Evolutionary conservation across 2,329 filamentous ascomycete species (phyloP), one percentile per base, ranked within the genome.

Genomic region (Pestalotiopsis sp.): DNA sequence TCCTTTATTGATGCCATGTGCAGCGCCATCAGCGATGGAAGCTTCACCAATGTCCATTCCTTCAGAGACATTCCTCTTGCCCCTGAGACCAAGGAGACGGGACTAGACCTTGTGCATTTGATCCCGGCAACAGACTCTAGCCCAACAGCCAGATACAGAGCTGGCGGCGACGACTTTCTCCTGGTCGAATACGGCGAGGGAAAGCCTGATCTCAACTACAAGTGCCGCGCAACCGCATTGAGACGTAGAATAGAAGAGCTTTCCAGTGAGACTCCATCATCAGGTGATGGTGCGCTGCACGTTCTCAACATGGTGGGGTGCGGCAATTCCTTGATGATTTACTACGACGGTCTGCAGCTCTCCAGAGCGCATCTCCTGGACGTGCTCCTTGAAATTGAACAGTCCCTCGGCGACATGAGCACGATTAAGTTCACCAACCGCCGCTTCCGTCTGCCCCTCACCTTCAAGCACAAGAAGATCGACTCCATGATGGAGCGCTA

Each of bases 181-280:
- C 78, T 90, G 9, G 80, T 90, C 13, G 87, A 90, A 69, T 90
- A 89, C 68, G 87, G 87, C 25, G 78, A 86, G 41, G 86, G 87
- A 20, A 77, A 81, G 1, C 87, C 88, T 70, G 83, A 90, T 69
- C 79, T 90, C 68, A 88, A 89, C 74, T 83, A 89, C 76, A 81
- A 85, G 31, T 88, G 86, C 74, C 81, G 87, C 59, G 84, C 86
- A 17, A 88, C 85, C 2, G 85, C 85, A 0, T 79, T 89, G 2
- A 85, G 86, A 65, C 84, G 84, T 61, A 75, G 77, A 13, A 80
- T 83, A 11, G 73, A 76, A 1, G 81, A 82, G 13, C 81, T 68
- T 3, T 13, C 67, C 1, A 56, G 41, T 4, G 67, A 68, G 3
- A 59, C 75, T 4, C 80, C 82, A 4, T 63, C 38, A 6, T 27